Conservation (phyloP, 371 early-diverging fungal genomes). For the Actinomortierella wolfii region DNA sequence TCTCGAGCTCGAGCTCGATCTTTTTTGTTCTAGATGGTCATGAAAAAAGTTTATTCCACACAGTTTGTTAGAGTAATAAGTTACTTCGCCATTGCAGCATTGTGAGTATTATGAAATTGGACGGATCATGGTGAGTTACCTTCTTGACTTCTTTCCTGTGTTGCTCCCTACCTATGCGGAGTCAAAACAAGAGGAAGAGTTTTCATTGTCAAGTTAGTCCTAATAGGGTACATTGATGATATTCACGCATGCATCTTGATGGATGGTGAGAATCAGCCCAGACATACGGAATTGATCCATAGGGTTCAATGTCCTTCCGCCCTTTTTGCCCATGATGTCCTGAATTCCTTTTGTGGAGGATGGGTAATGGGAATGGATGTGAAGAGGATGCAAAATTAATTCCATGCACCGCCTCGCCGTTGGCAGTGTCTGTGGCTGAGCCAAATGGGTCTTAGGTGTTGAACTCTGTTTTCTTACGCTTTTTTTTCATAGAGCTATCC, state of each 20-base stretch:
- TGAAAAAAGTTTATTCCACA: too few species aligned
- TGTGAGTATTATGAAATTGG: too few species aligned
- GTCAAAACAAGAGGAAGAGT: background rate
- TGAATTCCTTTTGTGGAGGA: too few species aligned
- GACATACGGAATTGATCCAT: slow-evolving; percentile 45
- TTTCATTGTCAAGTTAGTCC: background rate
- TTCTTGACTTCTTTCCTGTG: slow-evolving; percentile 70
- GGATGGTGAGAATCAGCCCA: background rate
- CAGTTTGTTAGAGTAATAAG: too few species aligned
- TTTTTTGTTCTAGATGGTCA: slow-evolving; percentile 66
- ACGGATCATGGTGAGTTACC: slow-evolving; percentile 44
- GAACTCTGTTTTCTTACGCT: too few species aligned
- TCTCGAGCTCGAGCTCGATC: slow-evolving; percentile 60
- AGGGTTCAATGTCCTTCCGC: slow-evolving; percentile 43
- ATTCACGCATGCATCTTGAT: background rate
- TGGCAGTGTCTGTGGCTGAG: too few species aligned
- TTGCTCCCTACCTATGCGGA: slow-evolving; percentile 59
- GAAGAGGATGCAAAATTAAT: too few species aligned
- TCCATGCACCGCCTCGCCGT: too few species aligned
- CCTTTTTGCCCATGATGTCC: slow-evolving; percentile 33
- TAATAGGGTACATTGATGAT: background rate
- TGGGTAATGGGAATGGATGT: too few species aligned
- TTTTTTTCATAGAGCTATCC: too few species aligned
- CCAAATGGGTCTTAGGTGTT: too few species aligned
- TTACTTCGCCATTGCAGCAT: too few species aligned